phyloP scores from a whole-genome alignment of 2,329 filamentous ascomycete species.

The Exophiala oligosperma region DNA sequence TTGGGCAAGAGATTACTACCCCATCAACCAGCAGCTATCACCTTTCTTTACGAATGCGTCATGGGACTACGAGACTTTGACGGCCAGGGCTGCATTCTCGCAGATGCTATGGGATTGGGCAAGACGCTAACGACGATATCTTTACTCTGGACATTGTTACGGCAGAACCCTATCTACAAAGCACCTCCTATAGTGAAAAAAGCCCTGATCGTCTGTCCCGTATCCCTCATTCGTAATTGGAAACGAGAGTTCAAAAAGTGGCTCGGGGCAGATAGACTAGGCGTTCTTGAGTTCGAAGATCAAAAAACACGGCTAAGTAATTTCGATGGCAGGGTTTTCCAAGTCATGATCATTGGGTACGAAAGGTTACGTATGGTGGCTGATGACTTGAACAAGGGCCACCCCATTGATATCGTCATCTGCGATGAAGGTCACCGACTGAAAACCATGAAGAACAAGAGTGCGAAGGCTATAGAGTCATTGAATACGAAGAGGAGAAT shows the following conservation, averaged over 20 bases:
- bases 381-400: slow-evolving; percentile 62
- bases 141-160: slow-evolving; percentile 69
- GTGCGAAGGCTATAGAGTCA: slow-evolving; percentile 64
- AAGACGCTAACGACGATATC: slow-evolving; percentile 74
- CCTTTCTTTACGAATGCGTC: slow-evolving; percentile 73
- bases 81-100: slow-evolving; percentile 69
- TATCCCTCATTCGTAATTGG: slow-evolving; percentile 72
- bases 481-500: slow-evolving; percentile 62
- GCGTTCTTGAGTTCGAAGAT: slow-evolving; percentile 65
- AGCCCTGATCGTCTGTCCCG: slow-evolving; percentile 71
- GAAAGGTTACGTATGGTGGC: slow-evolving; percentile 67
- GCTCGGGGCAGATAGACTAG: slow-evolving; percentile 69
- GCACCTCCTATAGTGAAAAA: slow-evolving; percentile 65
- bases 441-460: slow-evolving; percentile 69
- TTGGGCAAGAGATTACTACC: slow-evolving; percentile 62
- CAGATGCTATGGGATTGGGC: slow-evolving; percentile 74
- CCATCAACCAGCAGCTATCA: slow-evolving; percentile 69
- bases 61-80: slow-evolving; percentile 69
- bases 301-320: slow-evolving; percentile 62
- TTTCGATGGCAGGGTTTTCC: slow-evolving; percentile 69
- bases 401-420: slow-evolving; percentile 67
- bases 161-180: slow-evolving; percentile 65
- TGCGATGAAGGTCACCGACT: slow-evolving; percentile 69
- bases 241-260: slow-evolving; percentile 72
- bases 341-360: slow-evolving; percentile 72